Percentiles rank a stretch among this genome's conserved stretches.
These are phyloP conservation scores for Termitomyces sp. DNA, from an alignment of 768 basidiomycete species.

Conservation along the genomic window DNA sequence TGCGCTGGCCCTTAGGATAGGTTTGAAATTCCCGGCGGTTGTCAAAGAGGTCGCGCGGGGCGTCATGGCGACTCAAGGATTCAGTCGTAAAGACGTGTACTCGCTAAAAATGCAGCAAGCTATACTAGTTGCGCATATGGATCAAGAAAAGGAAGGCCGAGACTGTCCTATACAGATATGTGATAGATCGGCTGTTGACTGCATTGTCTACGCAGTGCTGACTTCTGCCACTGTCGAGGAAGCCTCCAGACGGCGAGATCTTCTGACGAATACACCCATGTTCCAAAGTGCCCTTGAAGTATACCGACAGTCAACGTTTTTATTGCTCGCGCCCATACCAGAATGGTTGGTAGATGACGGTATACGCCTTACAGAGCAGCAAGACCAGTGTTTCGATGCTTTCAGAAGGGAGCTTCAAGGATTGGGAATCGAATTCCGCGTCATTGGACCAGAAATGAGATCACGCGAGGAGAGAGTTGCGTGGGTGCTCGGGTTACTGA, in stretches of 20 bases:
- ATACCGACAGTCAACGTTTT: conserved; percentile 43
- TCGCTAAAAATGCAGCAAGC: conserved; percentile 55
- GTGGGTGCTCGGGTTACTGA: conserved; percentile 13
- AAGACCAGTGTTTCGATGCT: conserved; percentile 28
- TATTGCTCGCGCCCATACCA: conserved; percentile 47
- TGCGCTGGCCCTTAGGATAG: conserved; percentile 38
- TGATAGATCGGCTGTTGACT: conserved; percentile 62
- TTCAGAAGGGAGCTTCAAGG: conserved; percentile 34
- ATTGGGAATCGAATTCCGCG: conserved; percentile 36
- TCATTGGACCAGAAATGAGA: conserved; percentile 40
- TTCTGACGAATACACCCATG: conserved; percentile 27
- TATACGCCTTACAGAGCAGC: conserved; percentile 48
- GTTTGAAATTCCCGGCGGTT: conserved; percentile 30
- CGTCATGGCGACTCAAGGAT: conserved; percentile 49
- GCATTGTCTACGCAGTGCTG: conserved; percentile 55
- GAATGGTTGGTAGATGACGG: conserved; percentile 66
- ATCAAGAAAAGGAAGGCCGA: conserved; percentile 30
- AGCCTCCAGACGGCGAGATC: conserved; percentile 24
- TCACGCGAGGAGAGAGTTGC: conserved; percentile 32
- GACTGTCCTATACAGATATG: conserved; percentile 35
- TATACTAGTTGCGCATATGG: conserved; percentile 53
- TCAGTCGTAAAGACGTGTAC: conserved; percentile 43
- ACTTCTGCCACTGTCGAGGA: conserved; percentile 32
- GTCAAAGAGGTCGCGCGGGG: conserved; percentile 58
- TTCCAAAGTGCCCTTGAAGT: conserved; percentile 36